Percentiles rank a stretch among this genome's conserved stretches.
These are phyloP conservation scores for Ogataea henricii DNA, from an alignment of 805 yeast species.

Conservation along the genomic window DNA sequence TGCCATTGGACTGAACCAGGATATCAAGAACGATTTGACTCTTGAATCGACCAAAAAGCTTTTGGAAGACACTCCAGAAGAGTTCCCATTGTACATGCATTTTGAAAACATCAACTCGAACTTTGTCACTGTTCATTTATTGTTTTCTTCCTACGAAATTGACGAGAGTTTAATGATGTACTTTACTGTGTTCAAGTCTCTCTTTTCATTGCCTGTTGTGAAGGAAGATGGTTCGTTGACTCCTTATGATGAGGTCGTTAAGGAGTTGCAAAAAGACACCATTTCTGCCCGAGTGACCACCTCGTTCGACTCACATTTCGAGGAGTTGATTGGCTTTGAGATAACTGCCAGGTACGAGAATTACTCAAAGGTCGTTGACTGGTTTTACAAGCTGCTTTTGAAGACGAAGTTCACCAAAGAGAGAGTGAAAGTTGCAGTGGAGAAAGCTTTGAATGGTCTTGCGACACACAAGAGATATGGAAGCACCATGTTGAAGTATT, in stretches of 20 bases:
- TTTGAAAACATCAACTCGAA: conserved; percentile 79
- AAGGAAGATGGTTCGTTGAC: conserved; percentile 59
- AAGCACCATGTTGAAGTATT: conserved; percentile 61
- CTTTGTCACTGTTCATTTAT: conserved; percentile 68
- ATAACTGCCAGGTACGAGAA: conserved; percentile 63
- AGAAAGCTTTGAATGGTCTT: conserved; percentile 57
- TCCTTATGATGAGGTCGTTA: conserved; percentile 76
- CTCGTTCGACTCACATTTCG: conserved; percentile 60
- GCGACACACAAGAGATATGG: conserved; percentile 69
- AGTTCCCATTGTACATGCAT: conserved; percentile 70
- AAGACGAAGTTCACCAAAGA: conserved; percentile 70
- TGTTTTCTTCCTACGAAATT: conserved; percentile 56
- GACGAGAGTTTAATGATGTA: conserved; percentile 61
- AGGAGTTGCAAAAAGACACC: conserved; percentile 71
- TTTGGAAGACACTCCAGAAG: conserved; percentile 38
- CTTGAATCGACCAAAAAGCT: conserved; percentile 26
- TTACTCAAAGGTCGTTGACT: conserved; percentile 68
- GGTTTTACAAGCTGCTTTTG: conserved; percentile 71
- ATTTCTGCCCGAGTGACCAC: conserved; percentile 56
- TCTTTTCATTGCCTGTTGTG: conserved; percentile 72
- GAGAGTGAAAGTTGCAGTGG: conserved; percentile 66
- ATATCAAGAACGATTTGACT: conserved; percentile 29
- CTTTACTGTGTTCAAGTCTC: conserved; percentile 61
- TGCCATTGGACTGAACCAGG: conserved; percentile 52
- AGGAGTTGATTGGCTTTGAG: conserved; percentile 64